A percentile compares a stretch with the other conserved stretches of the same genome.
These are phyloP conservation scores for Didymella segeticola DNA, from an alignment of 2,329 filamentous ascomycete genomes.

Conservation along the genomic window DNA sequence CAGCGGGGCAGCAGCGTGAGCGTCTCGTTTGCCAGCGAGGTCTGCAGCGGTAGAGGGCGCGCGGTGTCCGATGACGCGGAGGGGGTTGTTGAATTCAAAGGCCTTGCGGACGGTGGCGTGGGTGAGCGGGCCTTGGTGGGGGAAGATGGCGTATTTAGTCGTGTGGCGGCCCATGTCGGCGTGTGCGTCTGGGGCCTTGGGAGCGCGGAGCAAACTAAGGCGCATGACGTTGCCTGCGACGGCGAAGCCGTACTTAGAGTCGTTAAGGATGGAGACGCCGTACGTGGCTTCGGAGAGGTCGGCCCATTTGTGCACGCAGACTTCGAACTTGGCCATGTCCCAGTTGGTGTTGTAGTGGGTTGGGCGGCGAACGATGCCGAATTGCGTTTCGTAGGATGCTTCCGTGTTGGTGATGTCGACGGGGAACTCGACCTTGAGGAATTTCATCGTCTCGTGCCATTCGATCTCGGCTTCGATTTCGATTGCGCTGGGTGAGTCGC, in stretches of 20 bases:
- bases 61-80: conserved; percentile 61
- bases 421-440: conserved; percentile 98
- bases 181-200: conserved; percentile 91
- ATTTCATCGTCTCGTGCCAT: conserved; percentile 97
- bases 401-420: conserved; percentile 90
- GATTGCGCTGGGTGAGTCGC: conserved; percentile 71
- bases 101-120: conserved; percentile 79
- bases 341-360: conserved; percentile 98
- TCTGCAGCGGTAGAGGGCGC: conserved; percentile 33
- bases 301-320: conserved; percentile 94
- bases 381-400: conserved; percentile 94
- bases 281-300: conserved; percentile 88
- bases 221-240: conserved; percentile 90
- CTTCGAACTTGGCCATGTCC: conserved; percentile 98
- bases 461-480: conserved; percentile 88
- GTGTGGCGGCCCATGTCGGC: conserved; percentile 91
- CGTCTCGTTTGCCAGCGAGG: background rate
- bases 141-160: conserved; percentile 90
- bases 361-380: conserved; percentile 83
- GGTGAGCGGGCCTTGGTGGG: conserved; percentile 76
- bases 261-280: conserved; percentile 91
- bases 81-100: conserved; percentile 87
- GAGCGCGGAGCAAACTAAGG: conserved; percentile 81
- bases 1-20: conserved; percentile 40
- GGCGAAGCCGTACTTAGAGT: conserved; percentile 95